Evolutionary conservation across 148 eudicot genomes (phyloP).

Genomic region (Selenicereus undatus): DNA sequence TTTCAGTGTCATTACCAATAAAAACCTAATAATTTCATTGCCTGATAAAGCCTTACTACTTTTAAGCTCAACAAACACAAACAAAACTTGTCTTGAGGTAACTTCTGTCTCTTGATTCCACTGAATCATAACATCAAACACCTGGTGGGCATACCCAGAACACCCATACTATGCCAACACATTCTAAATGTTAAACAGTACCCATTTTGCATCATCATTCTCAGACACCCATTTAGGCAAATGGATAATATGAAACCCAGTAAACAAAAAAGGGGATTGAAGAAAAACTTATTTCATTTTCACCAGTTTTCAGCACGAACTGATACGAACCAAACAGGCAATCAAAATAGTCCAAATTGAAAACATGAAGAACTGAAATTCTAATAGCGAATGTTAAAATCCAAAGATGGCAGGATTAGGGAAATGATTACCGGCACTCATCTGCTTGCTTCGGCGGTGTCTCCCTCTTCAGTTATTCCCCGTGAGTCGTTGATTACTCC

Average conservation of each 20-base stretch:
- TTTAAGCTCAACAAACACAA: not conserved
- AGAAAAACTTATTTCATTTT: not conserved
- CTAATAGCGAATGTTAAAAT: no score
- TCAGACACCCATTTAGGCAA: not conserved
- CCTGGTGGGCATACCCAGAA: not conserved
- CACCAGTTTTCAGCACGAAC: not conserved
- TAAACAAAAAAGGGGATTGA: not conserved
- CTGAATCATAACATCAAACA: not conserved
- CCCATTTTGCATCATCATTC: not conserved
- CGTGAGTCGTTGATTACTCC: not conserved
- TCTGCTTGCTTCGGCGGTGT: not conserved
- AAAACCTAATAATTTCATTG: not conserved
- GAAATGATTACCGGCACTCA: conserved; percentile 3
- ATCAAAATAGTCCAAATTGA: not conserved
- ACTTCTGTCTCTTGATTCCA: not conserved
- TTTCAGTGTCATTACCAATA: not conserved
- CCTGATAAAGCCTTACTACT: not conserved
- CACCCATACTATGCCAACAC: not conserved
- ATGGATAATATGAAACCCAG: not conserved
- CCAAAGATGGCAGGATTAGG: not conserved
- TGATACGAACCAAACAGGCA: not conserved
- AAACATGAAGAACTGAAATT: no score
- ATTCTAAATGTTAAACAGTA: not conserved
- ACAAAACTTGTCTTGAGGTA: not conserved
- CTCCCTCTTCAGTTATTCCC: not conserved